phyloP scores from a whole-genome alignment of 2,329 filamentous ascomycete genomes.

The Monilinia fructicola region DNA sequence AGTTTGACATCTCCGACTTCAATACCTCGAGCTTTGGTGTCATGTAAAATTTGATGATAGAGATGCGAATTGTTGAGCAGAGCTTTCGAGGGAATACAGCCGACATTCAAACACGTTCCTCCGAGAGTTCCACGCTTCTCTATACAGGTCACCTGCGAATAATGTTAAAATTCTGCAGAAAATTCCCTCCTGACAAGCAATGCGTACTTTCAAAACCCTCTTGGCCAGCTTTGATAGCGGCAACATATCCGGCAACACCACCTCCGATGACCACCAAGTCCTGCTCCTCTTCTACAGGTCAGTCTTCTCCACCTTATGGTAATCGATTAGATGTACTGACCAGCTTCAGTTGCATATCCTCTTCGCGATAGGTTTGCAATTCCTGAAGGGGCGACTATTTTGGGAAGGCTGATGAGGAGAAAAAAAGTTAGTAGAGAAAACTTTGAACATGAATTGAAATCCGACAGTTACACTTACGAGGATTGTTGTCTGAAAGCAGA shows the following conservation, averaged over 20 bases:
- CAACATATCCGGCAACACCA: constrained; percentile 97
- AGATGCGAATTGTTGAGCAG: constrained; percentile 99
- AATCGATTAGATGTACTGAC: constrained; percentile 41
- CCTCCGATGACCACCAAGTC: constrained; percentile 97
- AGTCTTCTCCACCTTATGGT: constrained; percentile 51
- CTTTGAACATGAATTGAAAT: constrained; percentile 20
- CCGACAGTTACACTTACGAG: constrained; percentile 46
- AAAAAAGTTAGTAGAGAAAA: constrained; percentile 24
- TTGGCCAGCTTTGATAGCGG: constrained; percentile 98
- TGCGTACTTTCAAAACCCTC: constrained; percentile 84
- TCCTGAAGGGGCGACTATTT: constrained; percentile 47
- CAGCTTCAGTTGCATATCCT: constrained; percentile 54
- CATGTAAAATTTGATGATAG: constrained; percentile 95
- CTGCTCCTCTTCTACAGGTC: constrained; percentile 77
- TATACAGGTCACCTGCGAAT: constrained; percentile 81
- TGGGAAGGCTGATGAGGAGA: constrained; percentile 48
- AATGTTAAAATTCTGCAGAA: constrained; percentile 28
- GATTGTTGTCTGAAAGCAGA: constrained; percentile 55
- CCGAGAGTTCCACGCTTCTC: constrained; percentile 95
- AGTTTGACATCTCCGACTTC: constrained; percentile 97
- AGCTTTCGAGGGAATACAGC: constrained; percentile 98
- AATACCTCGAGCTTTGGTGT: constrained; percentile 95
- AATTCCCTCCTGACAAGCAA: constrained; percentile 17
- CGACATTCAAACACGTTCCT: constrained; percentile 97
- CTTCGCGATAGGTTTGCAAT: constrained; percentile 58